Evolutionary conservation across 139 green algal species (phyloP).

Genomic region (Chara braunii): DNA sequence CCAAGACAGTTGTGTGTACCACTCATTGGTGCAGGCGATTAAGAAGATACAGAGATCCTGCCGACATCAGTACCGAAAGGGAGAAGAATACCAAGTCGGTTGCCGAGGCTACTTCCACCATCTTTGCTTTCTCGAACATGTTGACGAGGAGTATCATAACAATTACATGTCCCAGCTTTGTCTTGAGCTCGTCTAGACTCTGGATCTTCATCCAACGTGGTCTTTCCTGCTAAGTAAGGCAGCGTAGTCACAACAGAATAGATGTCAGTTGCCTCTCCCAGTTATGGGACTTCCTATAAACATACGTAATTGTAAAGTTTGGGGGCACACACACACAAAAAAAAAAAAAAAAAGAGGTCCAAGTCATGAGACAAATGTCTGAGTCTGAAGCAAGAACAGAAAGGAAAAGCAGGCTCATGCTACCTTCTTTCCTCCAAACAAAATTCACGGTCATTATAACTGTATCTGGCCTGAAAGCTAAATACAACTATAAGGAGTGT

Average conservation of each 20-base stretch:
- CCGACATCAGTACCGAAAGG: not conserved
- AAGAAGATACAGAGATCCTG: conserved; percentile 22
- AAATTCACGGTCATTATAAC: too few relatives aligned
- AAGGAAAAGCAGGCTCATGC: too few relatives aligned
- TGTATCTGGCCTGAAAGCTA: too few relatives aligned
- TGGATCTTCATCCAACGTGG: conserved; percentile 17
- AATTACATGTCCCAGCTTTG: conserved; percentile 23
- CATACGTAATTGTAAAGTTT: too few relatives aligned
- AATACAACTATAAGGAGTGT: too few relatives aligned
- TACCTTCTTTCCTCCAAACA: too few relatives aligned
- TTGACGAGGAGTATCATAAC: conserved; percentile 32
- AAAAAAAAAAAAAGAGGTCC: too few relatives aligned
- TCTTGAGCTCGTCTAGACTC: conserved; percentile 18
- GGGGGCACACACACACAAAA: too few relatives aligned
- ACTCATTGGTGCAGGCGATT: not conserved
- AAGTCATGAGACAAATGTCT: too few relatives aligned
- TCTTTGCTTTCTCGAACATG: conserved; percentile 29
- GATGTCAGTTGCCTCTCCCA: too few relatives aligned
- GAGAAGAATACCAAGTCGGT: conserved; percentile 20
- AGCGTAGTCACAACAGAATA: not conserved
- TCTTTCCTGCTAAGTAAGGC: conserved; percentile 5
- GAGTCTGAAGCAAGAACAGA: too few relatives aligned
- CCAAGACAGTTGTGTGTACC: not conserved
- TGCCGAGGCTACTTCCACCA: not conserved
- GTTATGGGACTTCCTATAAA: too few relatives aligned